Evolutionary conservation across 371 early-diverging fungal species (phyloP), one percentile per base, ranked within the genome.

Genomic region (Choanephora cucurbitarum): DNA sequence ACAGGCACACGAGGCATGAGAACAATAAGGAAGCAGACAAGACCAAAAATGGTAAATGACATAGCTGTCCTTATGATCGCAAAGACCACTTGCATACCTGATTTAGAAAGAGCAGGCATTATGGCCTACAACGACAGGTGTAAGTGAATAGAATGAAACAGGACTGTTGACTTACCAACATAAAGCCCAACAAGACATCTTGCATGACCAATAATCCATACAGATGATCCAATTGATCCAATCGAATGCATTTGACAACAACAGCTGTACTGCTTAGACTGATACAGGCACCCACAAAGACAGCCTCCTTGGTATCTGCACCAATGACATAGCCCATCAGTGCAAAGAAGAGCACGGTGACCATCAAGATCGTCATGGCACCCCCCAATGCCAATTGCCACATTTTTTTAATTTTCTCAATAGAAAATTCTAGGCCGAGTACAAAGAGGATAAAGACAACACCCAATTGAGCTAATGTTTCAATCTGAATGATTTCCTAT

Each of bases 371-470:
- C 21, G 75, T 54, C n/a, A 70, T 43, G 1, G 80, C 77, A 2
- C 85, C 83, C 24, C 79, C 67, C 9, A 85, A 50, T 9, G 81
- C 70, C 0, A 83, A 46, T 37, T 69, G 56, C 83, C 83, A 84
- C 67, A 82, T 81, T 45, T 76, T 66, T 51, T 68, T 55, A 8
- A 86, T 47, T 44, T 83, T 82, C 5, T 77, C 77, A 18, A 84
- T 39, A 23, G 79, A 79, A 59, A 84, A 85, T 52, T 85, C 87
- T 39, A 85, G 63, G 0, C 87, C 87, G 14, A 86, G 72, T 6
- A 82, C 81, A 61, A 85, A 83, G 1, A 86, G 58, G 10, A 83
- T 79, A 40, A 82, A 67, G 1, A 83, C 67, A 6, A 86, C 82
- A 13, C 87, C 87, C 1, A 86, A 57, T 42, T 84, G 83, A 3